Evolutionary conservation across 2,329 filamentous ascomycete species (phyloP).

Genomic region (Pseudogymnoascus sp.): DNA sequence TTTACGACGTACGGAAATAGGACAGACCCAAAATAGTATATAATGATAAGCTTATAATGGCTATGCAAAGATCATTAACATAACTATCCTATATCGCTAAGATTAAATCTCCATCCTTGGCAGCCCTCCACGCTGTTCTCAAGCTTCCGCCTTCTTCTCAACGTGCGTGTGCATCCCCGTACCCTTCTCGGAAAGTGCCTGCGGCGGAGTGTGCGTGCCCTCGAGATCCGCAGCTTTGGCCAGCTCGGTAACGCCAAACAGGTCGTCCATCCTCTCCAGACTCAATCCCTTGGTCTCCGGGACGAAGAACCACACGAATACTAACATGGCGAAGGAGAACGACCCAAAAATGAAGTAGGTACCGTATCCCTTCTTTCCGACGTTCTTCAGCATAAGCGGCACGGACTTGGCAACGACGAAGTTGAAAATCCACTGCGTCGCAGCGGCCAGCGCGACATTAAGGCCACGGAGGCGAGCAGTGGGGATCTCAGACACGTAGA

Average conservation of each 20-base stretch:
- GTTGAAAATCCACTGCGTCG: constrained; percentile 65
- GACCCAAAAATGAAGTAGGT: constrained; percentile 62
- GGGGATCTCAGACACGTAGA: constrained; percentile 62
- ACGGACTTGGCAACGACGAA: constrained; percentile 62
- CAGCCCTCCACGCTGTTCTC: not conserved
- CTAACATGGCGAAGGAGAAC: constrained; percentile 56
- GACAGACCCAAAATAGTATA: not conserved
- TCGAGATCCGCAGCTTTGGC: constrained; percentile 17
- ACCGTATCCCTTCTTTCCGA: constrained; percentile 38
- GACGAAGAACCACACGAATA: constrained; percentile 27
- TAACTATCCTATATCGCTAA: not conserved
- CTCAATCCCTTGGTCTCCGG: constrained; percentile 61
- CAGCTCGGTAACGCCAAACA: constrained; percentile 52
- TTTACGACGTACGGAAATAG: not conserved
- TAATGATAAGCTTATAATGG: not conserved
- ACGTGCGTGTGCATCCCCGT: not conserved
- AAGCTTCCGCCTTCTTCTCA: not conserved
- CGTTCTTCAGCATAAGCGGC: constrained; percentile 55
- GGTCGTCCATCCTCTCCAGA: constrained; percentile 54
- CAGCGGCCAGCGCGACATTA: constrained; percentile 60
- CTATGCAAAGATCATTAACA: not conserved
- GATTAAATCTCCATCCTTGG: not conserved
- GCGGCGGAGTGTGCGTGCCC: not conserved
- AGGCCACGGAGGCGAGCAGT: constrained; percentile 55
- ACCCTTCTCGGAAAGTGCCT: not conserved